phyloP scores from a whole-genome alignment of 2,329 filamentous ascomycete species.

The Cadophora gregata region DNA sequence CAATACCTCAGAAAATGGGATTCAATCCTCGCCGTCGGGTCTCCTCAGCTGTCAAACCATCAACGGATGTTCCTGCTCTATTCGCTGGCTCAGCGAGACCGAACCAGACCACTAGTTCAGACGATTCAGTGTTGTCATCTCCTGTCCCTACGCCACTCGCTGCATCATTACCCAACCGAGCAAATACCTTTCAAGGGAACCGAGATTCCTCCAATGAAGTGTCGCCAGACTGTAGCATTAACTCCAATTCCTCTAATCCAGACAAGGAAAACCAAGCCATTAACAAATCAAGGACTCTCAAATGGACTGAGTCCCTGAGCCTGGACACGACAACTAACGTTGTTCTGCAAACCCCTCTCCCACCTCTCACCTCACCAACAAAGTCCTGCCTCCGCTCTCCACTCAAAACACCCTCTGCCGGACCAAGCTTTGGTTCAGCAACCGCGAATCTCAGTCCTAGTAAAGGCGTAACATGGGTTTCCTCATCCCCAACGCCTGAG shows the following conservation, averaged over 20 bases:
- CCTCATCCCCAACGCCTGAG: constrained; percentile 42
- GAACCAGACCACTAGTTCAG: not conserved
- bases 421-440: not conserved
- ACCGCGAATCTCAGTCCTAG: constrained; percentile 29
- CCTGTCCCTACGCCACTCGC: constrained; percentile 28
- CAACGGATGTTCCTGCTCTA: constrained; percentile 23
- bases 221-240: constrained; percentile 21
- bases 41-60: constrained; percentile 27
- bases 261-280: constrained; percentile 32
- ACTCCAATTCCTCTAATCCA: constrained; percentile 21
- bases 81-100: constrained; percentile 18
- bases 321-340: constrained; percentile 23
- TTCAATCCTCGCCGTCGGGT: constrained; percentile 40
- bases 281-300: constrained; percentile 28
- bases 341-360: constrained; percentile 21
- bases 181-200: constrained; percentile 29
- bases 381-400: constrained; percentile 44
- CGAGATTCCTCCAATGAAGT: not conserved
- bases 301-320: constrained; percentile 38
- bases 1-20: constrained; percentile 42
- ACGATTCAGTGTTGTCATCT: constrained; percentile 23
- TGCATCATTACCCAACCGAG: constrained; percentile 32
- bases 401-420: constrained; percentile 32
- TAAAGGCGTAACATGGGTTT: constrained; percentile 43
- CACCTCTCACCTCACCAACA: constrained; percentile 34